Percentiles rank a stretch among this genome's conserved stretches.
Conservation (phyloP, 2,329 filamentous ascomycete genomes). For the Claviceps sp. region DNA sequence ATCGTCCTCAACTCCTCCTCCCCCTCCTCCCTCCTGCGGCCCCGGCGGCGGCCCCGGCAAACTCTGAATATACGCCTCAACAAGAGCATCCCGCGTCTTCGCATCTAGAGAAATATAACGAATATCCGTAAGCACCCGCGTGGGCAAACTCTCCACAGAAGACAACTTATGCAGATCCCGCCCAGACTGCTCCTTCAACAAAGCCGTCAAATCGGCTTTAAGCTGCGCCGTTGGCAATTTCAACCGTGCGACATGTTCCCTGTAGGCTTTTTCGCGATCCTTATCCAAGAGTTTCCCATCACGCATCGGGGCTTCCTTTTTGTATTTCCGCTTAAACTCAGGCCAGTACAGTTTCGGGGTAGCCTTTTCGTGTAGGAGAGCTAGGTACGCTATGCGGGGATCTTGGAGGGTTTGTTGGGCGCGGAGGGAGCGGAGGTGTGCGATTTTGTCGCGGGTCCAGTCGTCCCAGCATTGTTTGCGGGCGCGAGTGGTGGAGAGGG, state of each 20-base stretch:
- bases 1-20: slow-evolving; percentile 37
- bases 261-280: slow-evolving; percentile 67
- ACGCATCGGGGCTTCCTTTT: slow-evolving; percentile 69
- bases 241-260: slow-evolving; percentile 56
- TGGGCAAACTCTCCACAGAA: slow-evolving; percentile 43
- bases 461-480: slow-evolving; percentile 72
- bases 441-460: slow-evolving; percentile 71
- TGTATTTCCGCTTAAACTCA: slow-evolving; percentile 86
- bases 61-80: slow-evolving; percentile 53
- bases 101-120: slow-evolving; percentile 56
- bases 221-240: slow-evolving; percentile 52
- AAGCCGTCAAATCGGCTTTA: slow-evolving; percentile 53
- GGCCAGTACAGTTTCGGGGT: slow-evolving; percentile 93
- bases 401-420: slow-evolving; percentile 69
- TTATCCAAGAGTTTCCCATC: slow-evolving; percentile 58
- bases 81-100: slow-evolving; percentile 46
- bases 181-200: slow-evolving; percentile 50
- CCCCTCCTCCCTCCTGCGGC: slow-evolving; percentile 33
- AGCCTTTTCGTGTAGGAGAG: slow-evolving; percentile 67
- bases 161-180: slow-evolving; percentile 47
- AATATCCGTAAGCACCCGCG: slow-evolving; percentile 49
- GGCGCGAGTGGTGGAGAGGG: slow-evolving; percentile 65
- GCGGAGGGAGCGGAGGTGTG: slow-evolving; percentile 55
- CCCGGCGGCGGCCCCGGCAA: slow-evolving; percentile 41
- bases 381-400: slow-evolving; percentile 69